Evolutionary conservation across 192 early-diverging fungal genomes (phyloP).

Genomic region (Entomortierella lignicola): DNA sequence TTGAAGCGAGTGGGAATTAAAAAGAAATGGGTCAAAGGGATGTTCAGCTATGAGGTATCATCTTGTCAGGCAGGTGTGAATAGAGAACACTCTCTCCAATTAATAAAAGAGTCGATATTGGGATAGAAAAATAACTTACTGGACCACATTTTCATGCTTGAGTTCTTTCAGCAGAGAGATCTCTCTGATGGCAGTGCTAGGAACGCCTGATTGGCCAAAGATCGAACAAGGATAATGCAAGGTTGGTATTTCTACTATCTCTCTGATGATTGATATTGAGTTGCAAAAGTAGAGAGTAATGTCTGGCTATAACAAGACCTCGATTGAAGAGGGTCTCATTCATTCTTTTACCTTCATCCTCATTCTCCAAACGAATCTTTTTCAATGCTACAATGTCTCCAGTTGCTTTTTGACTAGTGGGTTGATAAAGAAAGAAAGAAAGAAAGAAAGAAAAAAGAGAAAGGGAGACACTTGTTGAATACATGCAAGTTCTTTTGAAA

Average conservation of each 20-base stretch:
- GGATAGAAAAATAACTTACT: too few species aligned
- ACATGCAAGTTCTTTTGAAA: too few species aligned
- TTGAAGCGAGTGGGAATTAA: neutral
- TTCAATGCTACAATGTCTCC: constrained; percentile 73
- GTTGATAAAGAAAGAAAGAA: too few species aligned
- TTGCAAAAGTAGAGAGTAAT: too few species aligned
- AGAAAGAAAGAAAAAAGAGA: too few species aligned
- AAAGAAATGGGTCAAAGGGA: neutral
- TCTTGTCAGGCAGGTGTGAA: too few species aligned
- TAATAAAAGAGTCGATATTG: too few species aligned
- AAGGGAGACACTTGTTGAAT: too few species aligned
- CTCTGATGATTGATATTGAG: too few species aligned
- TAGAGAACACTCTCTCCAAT: too few species aligned
- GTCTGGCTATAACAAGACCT: too few species aligned
- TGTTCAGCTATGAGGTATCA: neutral
- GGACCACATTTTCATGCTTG: constrained; percentile 76
- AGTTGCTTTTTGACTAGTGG: neutral
- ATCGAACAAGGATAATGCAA: constrained; percentile 37
- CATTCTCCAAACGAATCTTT: constrained; percentile 75
- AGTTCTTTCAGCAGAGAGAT: constrained; percentile 83
- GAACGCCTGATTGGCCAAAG: constrained; percentile 65
- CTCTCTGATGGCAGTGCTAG: constrained; percentile 80
- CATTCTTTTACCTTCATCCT: constrained; percentile 61
- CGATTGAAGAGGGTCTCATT: neutral
- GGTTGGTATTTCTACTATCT: too few species aligned